Evolutionary conservation across 352 stramenopile genomes (phyloP).

Genomic region (Phytophthora citrophthora): DNA sequence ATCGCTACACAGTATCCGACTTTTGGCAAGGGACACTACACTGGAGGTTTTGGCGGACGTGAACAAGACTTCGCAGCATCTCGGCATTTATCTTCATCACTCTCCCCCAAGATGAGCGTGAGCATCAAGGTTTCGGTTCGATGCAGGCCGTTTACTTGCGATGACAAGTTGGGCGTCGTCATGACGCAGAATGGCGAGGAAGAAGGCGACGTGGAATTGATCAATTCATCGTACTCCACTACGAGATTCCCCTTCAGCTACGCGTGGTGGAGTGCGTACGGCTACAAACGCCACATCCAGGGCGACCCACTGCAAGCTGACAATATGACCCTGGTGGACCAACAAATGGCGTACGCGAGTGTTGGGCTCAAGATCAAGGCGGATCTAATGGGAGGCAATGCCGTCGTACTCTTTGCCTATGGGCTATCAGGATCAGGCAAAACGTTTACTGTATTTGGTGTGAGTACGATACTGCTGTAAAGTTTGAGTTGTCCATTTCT

Average conservation of each 20-base stretch:
- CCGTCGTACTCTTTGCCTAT: slow-evolving; percentile 95
- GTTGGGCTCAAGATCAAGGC: slow-evolving; percentile 93
- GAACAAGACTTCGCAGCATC: background rate
- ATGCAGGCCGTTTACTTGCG: slow-evolving; percentile 88
- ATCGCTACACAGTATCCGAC: slow-evolving; percentile 6
- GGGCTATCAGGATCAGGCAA: slow-evolving; percentile 93
- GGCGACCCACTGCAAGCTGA: slow-evolving; percentile 62
- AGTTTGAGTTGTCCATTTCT: background rate
- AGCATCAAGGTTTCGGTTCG: slow-evolving; percentile 92
- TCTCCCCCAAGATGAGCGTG: slow-evolving; percentile 65
- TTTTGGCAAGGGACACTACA: slow-evolving; percentile 34
- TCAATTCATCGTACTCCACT: slow-evolving; percentile 94
- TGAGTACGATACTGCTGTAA: slow-evolving; percentile 16
- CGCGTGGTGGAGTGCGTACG: slow-evolving; percentile 94
- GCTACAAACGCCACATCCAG: slow-evolving; percentile 89
- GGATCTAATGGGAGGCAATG: slow-evolving; percentile 90
- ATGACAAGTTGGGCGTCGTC: slow-evolving; percentile 93
- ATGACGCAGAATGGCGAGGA: slow-evolving; percentile 92
- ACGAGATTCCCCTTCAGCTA: slow-evolving; percentile 94
- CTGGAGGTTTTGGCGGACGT: background rate
- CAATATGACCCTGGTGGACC: slow-evolving; percentile 91
- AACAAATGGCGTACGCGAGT: slow-evolving; percentile 90
- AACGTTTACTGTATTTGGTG: slow-evolving; percentile 94
- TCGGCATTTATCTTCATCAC: background rate
- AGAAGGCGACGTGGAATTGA: slow-evolving; percentile 92